Evolutionary conservation across 2,329 filamentous ascomycete genomes (phyloP).

Genomic region (Aspergillus pseudoviridinutans): DNA sequence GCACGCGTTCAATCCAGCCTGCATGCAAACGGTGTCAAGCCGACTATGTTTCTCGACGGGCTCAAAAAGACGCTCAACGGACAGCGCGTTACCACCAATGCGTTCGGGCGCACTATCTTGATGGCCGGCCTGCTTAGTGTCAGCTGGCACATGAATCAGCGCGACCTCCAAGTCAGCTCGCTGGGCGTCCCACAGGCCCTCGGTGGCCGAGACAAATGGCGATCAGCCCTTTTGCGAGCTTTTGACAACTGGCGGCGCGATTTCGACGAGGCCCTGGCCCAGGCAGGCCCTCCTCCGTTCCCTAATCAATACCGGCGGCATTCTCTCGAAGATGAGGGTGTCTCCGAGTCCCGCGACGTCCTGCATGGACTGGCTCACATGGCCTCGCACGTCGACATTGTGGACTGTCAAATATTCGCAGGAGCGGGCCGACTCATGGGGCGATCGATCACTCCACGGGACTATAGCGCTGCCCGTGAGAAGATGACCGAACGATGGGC

Average conservation of each 20-base stretch:
- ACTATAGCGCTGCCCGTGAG: conserved; percentile 73
- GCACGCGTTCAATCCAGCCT: conserved; percentile 77
- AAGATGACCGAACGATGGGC: conserved; percentile 90
- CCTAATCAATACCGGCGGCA: conserved; percentile 23
- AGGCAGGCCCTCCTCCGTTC: conserved; percentile 32
- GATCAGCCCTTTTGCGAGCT: conserved; percentile 74
- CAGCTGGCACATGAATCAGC: conserved; percentile 96
- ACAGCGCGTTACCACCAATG: conserved; percentile 83
- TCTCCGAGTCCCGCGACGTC: conserved; percentile 84
- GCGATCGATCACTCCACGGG: conserved; percentile 74
- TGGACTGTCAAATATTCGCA: conserved; percentile 96
- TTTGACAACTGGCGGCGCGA: conserved; percentile 93
- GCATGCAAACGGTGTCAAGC: conserved; percentile 75
- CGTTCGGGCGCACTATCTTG: conserved; percentile 86
- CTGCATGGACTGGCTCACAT: conserved; percentile 93
- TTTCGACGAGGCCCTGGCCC: conserved; percentile 77
- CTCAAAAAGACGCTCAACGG: conserved; percentile 83
- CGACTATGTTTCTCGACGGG: conserved; percentile 82
- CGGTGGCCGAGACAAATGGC: conserved; percentile 88
- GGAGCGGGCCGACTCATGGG: conserved; percentile 81
- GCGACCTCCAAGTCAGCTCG: conserved; percentile 87
- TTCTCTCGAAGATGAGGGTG: conserved; percentile 58
- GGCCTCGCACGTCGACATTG: conserved; percentile 95
- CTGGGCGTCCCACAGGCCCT: conserved; percentile 75
- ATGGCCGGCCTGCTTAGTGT: conserved; percentile 93